phyloP scores from a whole-genome alignment of 345 rosid genomes.

The Eucalyptus pauciflora region DNA sequence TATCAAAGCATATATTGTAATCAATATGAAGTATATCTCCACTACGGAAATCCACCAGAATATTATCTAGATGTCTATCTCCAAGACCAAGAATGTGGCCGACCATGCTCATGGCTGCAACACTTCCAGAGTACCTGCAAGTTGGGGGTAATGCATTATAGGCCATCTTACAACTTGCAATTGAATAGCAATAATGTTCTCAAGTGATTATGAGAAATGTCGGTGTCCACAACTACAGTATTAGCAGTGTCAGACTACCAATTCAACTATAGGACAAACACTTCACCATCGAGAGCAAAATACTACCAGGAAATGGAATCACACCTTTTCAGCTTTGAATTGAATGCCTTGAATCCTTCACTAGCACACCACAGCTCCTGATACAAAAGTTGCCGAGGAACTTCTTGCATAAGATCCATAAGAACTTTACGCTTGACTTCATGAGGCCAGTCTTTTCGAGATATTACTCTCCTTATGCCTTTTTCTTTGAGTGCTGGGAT shows the following conservation, averaged over 20 bases:
- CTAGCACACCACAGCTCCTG: constrained; percentile 97
- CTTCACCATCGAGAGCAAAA: not conserved
- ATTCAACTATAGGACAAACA: not conserved
- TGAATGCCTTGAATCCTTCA: constrained; percentile 88
- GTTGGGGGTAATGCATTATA: not conserved
- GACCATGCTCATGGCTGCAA: constrained; percentile 96
- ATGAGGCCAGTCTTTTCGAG: constrained; percentile 97
- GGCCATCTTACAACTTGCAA: not conserved
- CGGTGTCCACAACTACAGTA: not conserved
- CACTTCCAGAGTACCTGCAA: constrained; percentile 81
- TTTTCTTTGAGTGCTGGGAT: constrained; percentile 96
- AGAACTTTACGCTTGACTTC: constrained; percentile 93
- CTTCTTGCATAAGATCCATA: constrained; percentile 85
- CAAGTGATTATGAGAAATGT: not conserved
- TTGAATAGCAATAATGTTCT: not conserved
- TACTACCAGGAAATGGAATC: not conserved
- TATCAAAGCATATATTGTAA: constrained; percentile 94
- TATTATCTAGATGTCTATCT: constrained; percentile 91
- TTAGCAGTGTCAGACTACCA: not conserved
- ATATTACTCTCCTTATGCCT: constrained; percentile 84
- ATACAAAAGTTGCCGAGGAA: constrained; percentile 79
- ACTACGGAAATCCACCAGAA: constrained; percentile 79
- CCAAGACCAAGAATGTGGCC: constrained; percentile 93
- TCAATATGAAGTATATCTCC: constrained; percentile 95
- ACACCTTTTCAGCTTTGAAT: constrained; percentile 73